These are phyloP conservation scores for Moricandia arvensis DNA, from an alignment of 345 rosid genomes.

Conservation along the genomic window DNA sequence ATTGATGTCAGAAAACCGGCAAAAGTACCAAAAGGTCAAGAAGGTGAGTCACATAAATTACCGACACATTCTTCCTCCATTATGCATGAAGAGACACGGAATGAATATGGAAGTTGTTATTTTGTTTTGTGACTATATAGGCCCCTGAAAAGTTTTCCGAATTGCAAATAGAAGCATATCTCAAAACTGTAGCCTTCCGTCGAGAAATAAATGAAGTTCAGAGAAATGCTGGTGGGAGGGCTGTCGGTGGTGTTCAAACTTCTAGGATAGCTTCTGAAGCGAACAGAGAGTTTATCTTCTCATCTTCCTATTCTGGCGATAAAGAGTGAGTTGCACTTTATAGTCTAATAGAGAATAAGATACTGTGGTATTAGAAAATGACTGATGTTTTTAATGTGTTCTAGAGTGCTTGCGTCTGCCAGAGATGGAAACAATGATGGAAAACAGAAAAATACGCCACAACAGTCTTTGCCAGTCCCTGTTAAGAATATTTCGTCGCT, in stretches of 20 bases:
- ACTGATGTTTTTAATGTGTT: conserved; percentile 22
- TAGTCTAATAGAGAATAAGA: conserved; percentile 1
- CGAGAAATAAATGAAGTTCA: conserved; percentile 93
- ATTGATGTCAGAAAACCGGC: conserved; percentile 94
- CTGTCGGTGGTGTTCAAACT: conserved; percentile 80
- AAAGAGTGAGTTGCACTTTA: conserved; percentile 63
- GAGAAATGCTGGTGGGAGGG: conserved; percentile 83
- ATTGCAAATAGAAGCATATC: conserved; percentile 91
- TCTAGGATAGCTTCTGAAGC: conserved; percentile 96
- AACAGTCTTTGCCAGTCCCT: conserved; percentile 40
- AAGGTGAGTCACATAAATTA: conserved; percentile 52
- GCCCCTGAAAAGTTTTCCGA: conserved; percentile 89
- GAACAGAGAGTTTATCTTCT: conserved; percentile 88
- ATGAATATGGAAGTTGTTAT: conserved; percentile 15
- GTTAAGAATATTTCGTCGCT: conserved; percentile 28
- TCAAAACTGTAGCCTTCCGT: conserved; percentile 92
- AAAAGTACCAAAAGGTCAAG: conserved; percentile 90
- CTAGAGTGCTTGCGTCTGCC: conserved; percentile 62
- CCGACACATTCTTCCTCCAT: conserved; percentile 9
- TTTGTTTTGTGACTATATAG: conserved; percentile 42
- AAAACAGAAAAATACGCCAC: conserved; percentile 35
- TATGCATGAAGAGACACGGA: conserved; percentile 2
- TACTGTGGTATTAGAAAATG: background rate
- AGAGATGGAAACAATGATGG: conserved; percentile 49
- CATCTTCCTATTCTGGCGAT: conserved; percentile 84